These are phyloP conservation scores for Penicillium longicatenatum DNA, from an alignment of 495 filamentous ascomycete species.

Conservation along the genomic window DNA sequence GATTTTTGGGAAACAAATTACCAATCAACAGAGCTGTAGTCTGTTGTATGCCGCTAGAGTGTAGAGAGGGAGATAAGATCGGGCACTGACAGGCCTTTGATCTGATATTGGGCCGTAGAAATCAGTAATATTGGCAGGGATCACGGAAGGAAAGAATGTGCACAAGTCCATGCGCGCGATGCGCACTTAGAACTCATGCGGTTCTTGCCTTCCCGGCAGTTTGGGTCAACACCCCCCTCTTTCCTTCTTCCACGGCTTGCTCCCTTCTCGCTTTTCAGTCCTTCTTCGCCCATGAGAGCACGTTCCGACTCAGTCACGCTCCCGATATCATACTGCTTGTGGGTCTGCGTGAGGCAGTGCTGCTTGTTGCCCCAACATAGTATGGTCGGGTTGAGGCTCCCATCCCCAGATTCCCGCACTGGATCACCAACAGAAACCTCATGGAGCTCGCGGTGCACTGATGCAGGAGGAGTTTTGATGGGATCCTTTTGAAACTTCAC, in stretches of 20 bases:
- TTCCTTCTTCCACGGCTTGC: constrained; percentile 33
- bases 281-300: background rate
- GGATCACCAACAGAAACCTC: background rate
- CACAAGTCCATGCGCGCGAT: background rate
- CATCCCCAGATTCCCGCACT: background rate
- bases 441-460: background rate
- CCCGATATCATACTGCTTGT: background rate
- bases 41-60: background rate
- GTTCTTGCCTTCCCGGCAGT: constrained; percentile 25
- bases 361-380: background rate
- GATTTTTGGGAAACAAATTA: background rate
- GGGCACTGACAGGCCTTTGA: background rate
- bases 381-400: constrained; percentile 13
- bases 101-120: background rate
- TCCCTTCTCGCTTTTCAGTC: background rate
- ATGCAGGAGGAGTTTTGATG: background rate
- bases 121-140: background rate
- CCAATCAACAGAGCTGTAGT: background rate
- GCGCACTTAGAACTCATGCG: background rate
- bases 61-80: background rate
- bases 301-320: background rate
- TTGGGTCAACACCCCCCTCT: constrained; percentile 19
- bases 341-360: background rate
- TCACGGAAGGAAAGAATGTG: constrained; percentile 3
- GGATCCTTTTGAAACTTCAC: background rate